Conservation (phyloP, 768 basidiomycete species). For the Russula ochroleuca region DNA sequence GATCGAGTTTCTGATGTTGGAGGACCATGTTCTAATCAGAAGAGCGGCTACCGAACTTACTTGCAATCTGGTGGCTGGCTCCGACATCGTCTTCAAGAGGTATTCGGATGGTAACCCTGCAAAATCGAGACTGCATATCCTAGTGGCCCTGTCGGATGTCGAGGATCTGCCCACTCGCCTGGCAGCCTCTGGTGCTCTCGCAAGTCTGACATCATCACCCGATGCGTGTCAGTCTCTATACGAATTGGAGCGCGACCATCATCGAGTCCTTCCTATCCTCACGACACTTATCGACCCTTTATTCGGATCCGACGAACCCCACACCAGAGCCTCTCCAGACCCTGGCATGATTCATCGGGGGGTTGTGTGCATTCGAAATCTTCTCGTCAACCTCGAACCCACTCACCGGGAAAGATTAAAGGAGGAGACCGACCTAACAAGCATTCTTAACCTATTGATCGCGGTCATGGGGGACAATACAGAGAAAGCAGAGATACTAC, state of each 20-base stretch:
- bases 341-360: conserved; percentile 74
- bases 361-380: conserved; percentile 66
- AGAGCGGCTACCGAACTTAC: conserved; percentile 87
- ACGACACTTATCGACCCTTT: conserved; percentile 63
- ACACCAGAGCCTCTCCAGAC: conserved; percentile 38
- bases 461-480: conserved; percentile 44
- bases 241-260: conserved; percentile 59
- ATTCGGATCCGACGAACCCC: conserved; percentile 38
- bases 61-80: conserved; percentile 83
- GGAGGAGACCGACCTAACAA: conserved; percentile 48
- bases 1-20: conserved; percentile 69
- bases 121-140: conserved; percentile 69
- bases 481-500: conserved; percentile 40
- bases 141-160: conserved; percentile 81
- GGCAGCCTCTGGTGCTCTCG: conserved; percentile 89
- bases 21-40: conserved; percentile 77
- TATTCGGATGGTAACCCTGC: conserved; percentile 49
- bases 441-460: conserved; percentile 51
- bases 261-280: conserved; percentile 60
- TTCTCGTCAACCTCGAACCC: conserved; percentile 46
- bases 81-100: conserved; percentile 68
- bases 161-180: conserved; percentile 80
- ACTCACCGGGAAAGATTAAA: conserved; percentile 42
- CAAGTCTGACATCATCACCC: conserved; percentile 64
- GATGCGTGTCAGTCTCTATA: conserved; percentile 59